These are phyloP conservation scores for Parsonsia alboflavescens DNA, from an alignment of 257 asterid genomes.

Conservation along the genomic window DNA sequence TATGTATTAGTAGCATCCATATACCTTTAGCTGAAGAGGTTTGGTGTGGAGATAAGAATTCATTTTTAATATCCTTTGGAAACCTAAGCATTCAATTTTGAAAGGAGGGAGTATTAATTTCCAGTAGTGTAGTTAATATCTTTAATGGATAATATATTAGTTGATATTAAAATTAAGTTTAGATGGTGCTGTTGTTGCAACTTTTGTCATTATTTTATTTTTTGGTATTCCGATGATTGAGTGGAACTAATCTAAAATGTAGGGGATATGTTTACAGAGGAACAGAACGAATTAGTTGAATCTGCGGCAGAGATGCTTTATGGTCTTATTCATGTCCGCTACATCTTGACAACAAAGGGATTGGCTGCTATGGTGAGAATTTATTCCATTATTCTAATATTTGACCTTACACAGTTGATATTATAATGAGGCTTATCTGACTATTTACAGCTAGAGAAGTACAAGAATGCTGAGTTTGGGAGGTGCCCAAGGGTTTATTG, in stretches of 20 bases:
- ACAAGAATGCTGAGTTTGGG: constrained; percentile 65
- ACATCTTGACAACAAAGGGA: constrained; percentile 59
- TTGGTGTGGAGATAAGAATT: background rate
- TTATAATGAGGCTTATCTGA: constrained; percentile 21
- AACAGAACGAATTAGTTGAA: constrained; percentile 57
- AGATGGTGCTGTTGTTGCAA: background rate
- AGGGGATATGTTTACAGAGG: constrained; percentile 56
- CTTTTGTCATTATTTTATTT: constrained; percentile 1
- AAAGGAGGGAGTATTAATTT: background rate
- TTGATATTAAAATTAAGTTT: background rate
- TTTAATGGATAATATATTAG: background rate
- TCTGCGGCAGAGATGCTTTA: constrained; percentile 66
- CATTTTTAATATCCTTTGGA: no score
- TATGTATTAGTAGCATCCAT: no score
- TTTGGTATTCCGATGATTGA: constrained; percentile 14
- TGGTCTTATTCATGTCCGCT: constrained; percentile 59
- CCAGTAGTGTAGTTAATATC: background rate
- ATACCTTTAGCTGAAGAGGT: background rate
- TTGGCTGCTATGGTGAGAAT: constrained; percentile 52
- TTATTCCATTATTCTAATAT: constrained; percentile 12
- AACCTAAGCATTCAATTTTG: no score
- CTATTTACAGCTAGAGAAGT: constrained; percentile 49
- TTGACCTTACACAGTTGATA: constrained; percentile 18
- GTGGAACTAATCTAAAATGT: constrained; percentile 32
- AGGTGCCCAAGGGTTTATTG: constrained; percentile 62